A percentile compares a stretch with the other conserved stretches of the same genome.
Conservation (phyloP, 108 stramenopile species). For the Cyclotella cryptica region DNA sequence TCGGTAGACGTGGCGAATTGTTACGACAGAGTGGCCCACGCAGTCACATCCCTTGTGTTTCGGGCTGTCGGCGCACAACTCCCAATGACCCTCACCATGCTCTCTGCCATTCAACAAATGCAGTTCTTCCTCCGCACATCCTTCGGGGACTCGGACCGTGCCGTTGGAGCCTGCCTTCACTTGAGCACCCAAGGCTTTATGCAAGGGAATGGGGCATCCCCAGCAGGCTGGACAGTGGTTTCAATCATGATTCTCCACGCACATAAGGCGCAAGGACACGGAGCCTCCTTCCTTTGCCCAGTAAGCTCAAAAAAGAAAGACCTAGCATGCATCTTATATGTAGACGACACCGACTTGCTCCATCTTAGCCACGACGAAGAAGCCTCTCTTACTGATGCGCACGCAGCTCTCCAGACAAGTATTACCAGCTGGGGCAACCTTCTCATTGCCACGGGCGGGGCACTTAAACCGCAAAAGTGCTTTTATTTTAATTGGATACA, state of each 20-base stretch:
- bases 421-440: slow-evolving; percentile 5
- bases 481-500: background rate
- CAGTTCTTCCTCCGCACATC: slow-evolving; percentile 8
- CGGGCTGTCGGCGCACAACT: slow-evolving; percentile 13
- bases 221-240: background rate
- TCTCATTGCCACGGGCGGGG: background rate
- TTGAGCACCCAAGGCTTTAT: slow-evolving; percentile 11
- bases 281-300: slow-evolving; percentile 8
- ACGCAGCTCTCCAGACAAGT: background rate
- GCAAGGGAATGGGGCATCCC: slow-evolving; percentile 16
- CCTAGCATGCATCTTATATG: background rate
- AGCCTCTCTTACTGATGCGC: background rate
- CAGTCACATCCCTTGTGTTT: slow-evolving; percentile 5
- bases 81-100: background rate
- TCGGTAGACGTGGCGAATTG: slow-evolving; percentile 31
- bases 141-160: slow-evolving; percentile 11
- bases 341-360: slow-evolving; percentile 15
- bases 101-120: slow-evolving; percentile 21
- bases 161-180: slow-evolving; percentile 1
- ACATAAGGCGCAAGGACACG: slow-evolving; percentile 12
- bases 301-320: background rate
- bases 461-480: background rate
- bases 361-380: slow-evolving; percentile 1
- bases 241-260: slow-evolving; percentile 12
- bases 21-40: slow-evolving; percentile 16